These are phyloP conservation scores for Mycena rosella DNA, from an alignment of 768 basidiomycete genomes.

Conservation along the genomic window DNA sequence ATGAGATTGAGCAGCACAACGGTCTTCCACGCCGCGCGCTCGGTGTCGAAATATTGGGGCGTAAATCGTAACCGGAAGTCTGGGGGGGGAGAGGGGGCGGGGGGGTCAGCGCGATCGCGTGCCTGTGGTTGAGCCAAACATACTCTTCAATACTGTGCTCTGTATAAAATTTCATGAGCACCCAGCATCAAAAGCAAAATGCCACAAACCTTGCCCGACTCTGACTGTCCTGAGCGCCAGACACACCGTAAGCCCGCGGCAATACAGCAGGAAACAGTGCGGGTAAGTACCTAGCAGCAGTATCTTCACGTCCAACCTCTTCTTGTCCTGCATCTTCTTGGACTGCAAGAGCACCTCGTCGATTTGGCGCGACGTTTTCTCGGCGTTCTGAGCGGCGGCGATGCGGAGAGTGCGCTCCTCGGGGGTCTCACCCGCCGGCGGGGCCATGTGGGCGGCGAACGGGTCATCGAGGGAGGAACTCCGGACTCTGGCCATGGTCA, in stretches of 20 bases:
- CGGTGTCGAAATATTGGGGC: slow-evolving; percentile 69
- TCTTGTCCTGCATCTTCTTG: slow-evolving; percentile 61
- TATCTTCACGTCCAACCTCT: slow-evolving; percentile 66
- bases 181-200: not conserved
- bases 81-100: slow-evolving; percentile 39
- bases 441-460: slow-evolving; percentile 39
- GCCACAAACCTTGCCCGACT: slow-evolving; percentile 64
- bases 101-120: not conserved
- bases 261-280: not conserved
- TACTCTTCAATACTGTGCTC: slow-evolving; percentile 66
- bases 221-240: slow-evolving; percentile 62
- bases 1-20: slow-evolving; percentile 81
- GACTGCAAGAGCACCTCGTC: slow-evolving; percentile 60
- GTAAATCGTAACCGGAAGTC: slow-evolving; percentile 79
- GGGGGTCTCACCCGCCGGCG: slow-evolving; percentile 48
- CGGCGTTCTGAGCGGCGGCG: slow-evolving; percentile 55
- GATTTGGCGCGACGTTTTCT: slow-evolving; percentile 60
- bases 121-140: slow-evolving; percentile 10
- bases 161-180: slow-evolving; percentile 34
- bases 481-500: slow-evolving; percentile 3
- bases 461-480: slow-evolving; percentile 42
- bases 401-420: slow-evolving; percentile 51
- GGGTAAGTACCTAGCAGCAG: slow-evolving; percentile 67
- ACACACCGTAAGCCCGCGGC: not conserved
- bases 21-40: slow-evolving; percentile 70